Conservation (phyloP, 1,284 basidiomycete genomes). For the Sphaerobolus stellatus region DNA sequence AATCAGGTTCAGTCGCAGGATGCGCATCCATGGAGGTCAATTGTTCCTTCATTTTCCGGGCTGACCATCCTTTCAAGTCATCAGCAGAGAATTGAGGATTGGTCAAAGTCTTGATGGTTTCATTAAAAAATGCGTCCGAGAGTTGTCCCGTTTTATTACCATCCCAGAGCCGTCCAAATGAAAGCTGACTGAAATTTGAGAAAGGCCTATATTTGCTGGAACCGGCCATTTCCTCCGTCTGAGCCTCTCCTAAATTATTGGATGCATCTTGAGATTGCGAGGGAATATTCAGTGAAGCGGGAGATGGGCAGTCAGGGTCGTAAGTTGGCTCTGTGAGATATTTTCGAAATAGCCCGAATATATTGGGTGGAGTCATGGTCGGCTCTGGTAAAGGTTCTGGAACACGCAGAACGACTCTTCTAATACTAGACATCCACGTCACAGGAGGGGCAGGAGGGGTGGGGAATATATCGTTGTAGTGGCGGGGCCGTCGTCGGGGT, state of each 20-base stretch:
- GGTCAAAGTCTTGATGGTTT: background rate
- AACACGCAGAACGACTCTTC: too few relatives aligned
- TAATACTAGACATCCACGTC: too few relatives aligned
- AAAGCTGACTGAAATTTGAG: background rate
- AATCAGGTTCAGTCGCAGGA: background rate
- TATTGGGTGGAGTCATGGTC: too few relatives aligned
- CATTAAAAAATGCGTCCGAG: background rate
- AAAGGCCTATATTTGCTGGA: background rate
- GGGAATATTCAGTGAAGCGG: background rate
- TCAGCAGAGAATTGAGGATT: background rate
- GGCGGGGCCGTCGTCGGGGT: too few relatives aligned
- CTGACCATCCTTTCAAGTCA: background rate
- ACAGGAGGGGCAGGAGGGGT: too few relatives aligned
- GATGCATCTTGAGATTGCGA: background rate
- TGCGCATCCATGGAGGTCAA: background rate
- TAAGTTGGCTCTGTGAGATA: background rate
- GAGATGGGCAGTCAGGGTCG: background rate
- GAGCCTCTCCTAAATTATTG: background rate
- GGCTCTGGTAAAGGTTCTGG: too few relatives aligned
- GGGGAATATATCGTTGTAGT: too few relatives aligned
- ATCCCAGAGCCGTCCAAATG: background rate
- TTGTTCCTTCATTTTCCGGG: background rate
- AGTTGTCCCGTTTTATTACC: background rate
- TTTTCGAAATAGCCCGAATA: background rate
- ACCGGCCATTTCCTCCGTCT: background rate